Conservation (phyloP, 352 stramenopile genomes). For the Pythium utonaiense region DNA sequence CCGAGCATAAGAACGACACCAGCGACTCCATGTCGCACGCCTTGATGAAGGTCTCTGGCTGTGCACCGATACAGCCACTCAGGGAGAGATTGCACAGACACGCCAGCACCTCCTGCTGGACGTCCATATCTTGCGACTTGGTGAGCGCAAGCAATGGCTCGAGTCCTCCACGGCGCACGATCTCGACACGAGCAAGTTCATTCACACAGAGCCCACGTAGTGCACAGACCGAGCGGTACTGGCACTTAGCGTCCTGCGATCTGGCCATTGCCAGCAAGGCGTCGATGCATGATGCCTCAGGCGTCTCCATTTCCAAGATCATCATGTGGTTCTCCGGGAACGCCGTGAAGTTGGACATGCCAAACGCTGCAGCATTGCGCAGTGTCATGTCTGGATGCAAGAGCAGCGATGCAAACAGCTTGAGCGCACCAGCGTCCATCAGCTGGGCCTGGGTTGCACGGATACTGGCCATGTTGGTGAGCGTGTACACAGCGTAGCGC, state of each 20-base stretch:
- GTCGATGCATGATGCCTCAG: slow-evolving; percentile 34
- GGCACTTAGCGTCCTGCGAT: slow-evolving; percentile 73
- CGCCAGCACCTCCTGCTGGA: slow-evolving; percentile 95
- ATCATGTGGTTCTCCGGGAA: slow-evolving; percentile 89
- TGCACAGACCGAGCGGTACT: slow-evolving; percentile 88
- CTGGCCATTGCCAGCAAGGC: slow-evolving; percentile 50
- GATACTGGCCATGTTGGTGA: slow-evolving; percentile 92
- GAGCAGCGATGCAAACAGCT: slow-evolving; percentile 66
- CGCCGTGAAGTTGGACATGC: slow-evolving; percentile 92
- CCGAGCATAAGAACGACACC: slow-evolving; percentile 93
- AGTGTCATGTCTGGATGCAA: slow-evolving; percentile 79
- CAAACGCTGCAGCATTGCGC: slow-evolving; percentile 89
- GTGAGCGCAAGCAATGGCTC: slow-evolving; percentile 87
- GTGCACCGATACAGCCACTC: slow-evolving; percentile 91
- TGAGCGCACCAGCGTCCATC: slow-evolving; percentile 69
- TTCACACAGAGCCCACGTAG: slow-evolving; percentile 92
- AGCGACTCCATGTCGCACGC: slow-evolving; percentile 89
- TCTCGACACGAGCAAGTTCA: slow-evolving; percentile 75
- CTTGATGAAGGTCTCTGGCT: slow-evolving; percentile 87
- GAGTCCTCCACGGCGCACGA: slow-evolving; percentile 89
- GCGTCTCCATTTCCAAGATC: slow-evolving; percentile 54
- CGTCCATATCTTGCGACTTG: slow-evolving; percentile 91
- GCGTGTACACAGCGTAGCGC: slow-evolving; percentile 89
- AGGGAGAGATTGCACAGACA: slow-evolving; percentile 97
- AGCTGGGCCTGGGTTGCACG: slow-evolving; percentile 82